phyloP scores from a whole-genome alignment of 2,329 filamentous ascomycete species.

The Ceratocystis papillata region DNA sequence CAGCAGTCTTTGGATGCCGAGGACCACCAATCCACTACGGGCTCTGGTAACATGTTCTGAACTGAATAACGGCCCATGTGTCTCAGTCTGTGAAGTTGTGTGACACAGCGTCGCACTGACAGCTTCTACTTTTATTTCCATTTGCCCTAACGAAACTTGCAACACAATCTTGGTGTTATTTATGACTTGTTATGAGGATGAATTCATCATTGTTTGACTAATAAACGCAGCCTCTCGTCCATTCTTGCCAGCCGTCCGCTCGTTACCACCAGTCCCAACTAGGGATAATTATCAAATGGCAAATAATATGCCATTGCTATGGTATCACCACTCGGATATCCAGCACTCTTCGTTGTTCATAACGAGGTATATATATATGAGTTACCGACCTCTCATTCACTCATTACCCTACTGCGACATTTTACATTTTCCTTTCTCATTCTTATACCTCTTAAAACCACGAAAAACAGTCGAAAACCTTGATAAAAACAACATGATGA shows the following conservation, averaged over 20 bases:
- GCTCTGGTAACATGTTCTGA: not conserved
- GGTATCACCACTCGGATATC: constrained; percentile 24
- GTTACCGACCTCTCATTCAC: constrained; percentile 29
- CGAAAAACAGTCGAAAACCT: constrained; percentile 23
- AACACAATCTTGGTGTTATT: not conserved
- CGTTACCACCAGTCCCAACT: constrained; percentile 9
- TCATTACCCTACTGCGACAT: constrained; percentile 27
- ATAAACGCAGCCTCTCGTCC: not conserved
- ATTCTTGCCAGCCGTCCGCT: constrained; percentile 12
- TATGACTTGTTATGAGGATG: not conserved
- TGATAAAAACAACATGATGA: constrained; percentile 9
- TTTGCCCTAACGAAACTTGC: not conserved
- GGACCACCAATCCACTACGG: not conserved
- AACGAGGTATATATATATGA: constrained; percentile 22
- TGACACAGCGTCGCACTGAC: not conserved
- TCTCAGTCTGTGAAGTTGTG: not conserved
- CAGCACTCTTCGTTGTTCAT: not conserved
- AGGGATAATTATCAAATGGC: not conserved
- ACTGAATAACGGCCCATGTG: not conserved
- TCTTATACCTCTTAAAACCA: constrained; percentile 14
- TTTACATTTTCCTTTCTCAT: constrained; percentile 28
- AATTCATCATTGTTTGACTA: constrained; percentile 7
- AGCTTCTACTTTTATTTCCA: not conserved
- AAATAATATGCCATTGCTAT: not conserved
- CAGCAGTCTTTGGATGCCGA: not conserved